Base-by-base conservation (phyloP, 1,284 basidiomycete species). In the Fomitopsis palustris region DNA sequence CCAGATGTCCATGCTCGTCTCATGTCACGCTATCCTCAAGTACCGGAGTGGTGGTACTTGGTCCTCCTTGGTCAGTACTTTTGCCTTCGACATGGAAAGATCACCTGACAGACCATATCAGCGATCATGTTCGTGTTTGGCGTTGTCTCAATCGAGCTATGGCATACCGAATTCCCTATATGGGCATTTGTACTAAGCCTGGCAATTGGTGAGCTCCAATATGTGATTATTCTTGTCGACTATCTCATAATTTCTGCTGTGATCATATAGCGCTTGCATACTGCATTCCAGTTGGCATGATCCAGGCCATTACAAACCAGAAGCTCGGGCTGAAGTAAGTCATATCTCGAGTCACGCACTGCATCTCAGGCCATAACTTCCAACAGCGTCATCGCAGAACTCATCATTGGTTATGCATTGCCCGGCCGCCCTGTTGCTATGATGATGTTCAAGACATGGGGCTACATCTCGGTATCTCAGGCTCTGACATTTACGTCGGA, bases 1-100 rank as follows among this genome's bases (percentile, higher is more conserved):
- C 90, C 92, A 7, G 94, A 96, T 75, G 87, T 96, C 55, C 94
- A 96, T 72, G 85, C 85, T 19, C 78, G 84, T 17, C 77, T 95
- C 33, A 95, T 96, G 93, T 74, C 85, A 10, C 80, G 80, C 58
- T 96, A 96, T 73, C 64, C 61, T 10, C 71, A 73, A 74, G 88
- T 93, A 1, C 91, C 92, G 0, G 85, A 90, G 59, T 93, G 90
- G 90, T 90, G 86, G 73, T 84, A 81, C 60, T 77, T 79, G 3
- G 79, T 80, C 67, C 75, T 81, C 60, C 78, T 81, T 58, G 37
- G 71, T 73, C 49, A 39, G 69, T 64, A n/a, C n/a, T n/a, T n/a
- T n/a, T n/a, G n/a, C n/a, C n/a, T n/a, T n/a, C n/a, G n/a, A n/a
- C n/a, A n/a, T n/a, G n/a, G n/a, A n/a, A n/a, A n/a, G n/a, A n/a